A percentile compares a stretch with the other conserved stretches of the same genome.
Evolutionary conservation across 306 rosid genomes (phyloP).

Genomic region (Malus fusca): DNA sequence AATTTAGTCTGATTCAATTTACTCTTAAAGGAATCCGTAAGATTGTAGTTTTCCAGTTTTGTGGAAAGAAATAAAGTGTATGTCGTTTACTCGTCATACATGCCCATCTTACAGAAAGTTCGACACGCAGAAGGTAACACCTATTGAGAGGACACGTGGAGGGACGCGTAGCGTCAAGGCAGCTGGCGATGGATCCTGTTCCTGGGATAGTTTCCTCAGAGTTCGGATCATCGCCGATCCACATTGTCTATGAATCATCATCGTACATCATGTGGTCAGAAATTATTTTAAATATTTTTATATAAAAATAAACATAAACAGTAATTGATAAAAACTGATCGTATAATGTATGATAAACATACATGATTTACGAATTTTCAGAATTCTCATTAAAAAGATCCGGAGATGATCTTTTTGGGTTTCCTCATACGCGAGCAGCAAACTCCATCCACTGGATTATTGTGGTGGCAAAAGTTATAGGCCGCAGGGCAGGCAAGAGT

Average conservation of each 20-base stretch:
- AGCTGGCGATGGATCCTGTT: background rate
- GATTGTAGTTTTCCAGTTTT: too few species aligned
- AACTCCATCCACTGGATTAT: background rate
- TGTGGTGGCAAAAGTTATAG: background rate
- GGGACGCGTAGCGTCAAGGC: background rate
- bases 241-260: rapidly evolving
- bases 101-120: background rate
- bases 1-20: too few species aligned
- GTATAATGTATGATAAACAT: rapidly evolving
- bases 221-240: too few species aligned
- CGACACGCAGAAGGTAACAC: background rate
- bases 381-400: too few species aligned
- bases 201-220: background rate
- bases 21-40: too few species aligned
- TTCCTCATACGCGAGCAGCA: background rate
- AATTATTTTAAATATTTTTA: too few species aligned
- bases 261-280: rapidly evolving
- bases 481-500: background rate
- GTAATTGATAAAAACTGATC: too few species aligned
- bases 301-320: too few species aligned
- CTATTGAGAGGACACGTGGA: background rate
- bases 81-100: background rate
- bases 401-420: background rate
- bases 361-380: too few species aligned
- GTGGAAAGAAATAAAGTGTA: background rate